Evolutionary conservation across 73 alveolate species (phyloP).

Genomic region (Paramecium octaurelia): DNA sequence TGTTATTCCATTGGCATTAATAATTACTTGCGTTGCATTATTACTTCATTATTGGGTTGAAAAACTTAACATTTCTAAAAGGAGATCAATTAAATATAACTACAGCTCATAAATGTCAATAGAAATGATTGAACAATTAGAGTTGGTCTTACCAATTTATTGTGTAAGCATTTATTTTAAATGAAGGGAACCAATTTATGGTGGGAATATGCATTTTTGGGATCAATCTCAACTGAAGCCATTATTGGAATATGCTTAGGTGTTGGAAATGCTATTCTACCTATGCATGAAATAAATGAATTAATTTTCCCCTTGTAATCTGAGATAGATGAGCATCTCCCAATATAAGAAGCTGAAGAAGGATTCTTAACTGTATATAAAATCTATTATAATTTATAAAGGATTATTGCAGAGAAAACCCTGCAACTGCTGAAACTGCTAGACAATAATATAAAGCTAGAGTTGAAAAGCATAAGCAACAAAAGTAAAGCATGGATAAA

Average conservation of each 20-base stretch:
- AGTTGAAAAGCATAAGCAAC: not conserved
- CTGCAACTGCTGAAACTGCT: conserved; percentile 54
- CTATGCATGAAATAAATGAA: conserved; percentile 56
- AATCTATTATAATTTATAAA: not conserved
- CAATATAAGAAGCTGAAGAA: conserved; percentile 25
- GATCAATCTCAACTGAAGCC: not conserved
- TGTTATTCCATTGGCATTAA: conserved; percentile 43
- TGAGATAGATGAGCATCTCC: conserved; percentile 6
- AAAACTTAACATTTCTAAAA: conserved; percentile 30
- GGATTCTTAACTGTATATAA: conserved; percentile 21
- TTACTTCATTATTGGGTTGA: conserved; percentile 55
- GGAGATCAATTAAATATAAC: conserved; percentile 47
- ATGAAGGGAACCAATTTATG: not conserved
- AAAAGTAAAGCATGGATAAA: not conserved
- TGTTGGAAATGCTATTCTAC: conserved; percentile 47
- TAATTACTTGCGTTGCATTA: conserved; percentile 29
- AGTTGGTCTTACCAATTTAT: conserved; percentile 52
- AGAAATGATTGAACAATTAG: conserved; percentile 57
- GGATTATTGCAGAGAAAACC: conserved; percentile 63
- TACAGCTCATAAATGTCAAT: conserved; percentile 54
- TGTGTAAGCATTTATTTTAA: not conserved
- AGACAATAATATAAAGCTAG: not conserved
- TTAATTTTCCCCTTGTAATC: not conserved
- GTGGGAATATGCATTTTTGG: conserved; percentile 42
- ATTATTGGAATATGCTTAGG: conserved; percentile 5